Evolutionary conservation across 768 basidiomycete species (phyloP).

Genomic region (Suillus brevipes): DNA sequence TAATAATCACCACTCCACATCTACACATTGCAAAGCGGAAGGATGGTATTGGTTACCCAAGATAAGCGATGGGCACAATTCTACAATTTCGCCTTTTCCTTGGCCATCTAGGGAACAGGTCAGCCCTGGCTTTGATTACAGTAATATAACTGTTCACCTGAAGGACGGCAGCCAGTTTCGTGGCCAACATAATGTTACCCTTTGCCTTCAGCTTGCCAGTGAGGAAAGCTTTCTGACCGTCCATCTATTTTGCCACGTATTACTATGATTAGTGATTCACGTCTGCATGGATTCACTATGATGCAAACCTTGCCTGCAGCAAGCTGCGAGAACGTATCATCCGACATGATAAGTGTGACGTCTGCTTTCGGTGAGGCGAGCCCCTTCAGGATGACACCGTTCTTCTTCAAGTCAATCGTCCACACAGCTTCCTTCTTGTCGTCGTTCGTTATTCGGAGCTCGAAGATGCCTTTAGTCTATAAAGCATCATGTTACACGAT

Average conservation of each 20-base stretch:
- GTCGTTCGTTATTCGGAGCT: constrained; percentile 75
- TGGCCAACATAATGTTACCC: constrained; percentile 93
- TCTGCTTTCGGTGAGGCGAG: constrained; percentile 63
- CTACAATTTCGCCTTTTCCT: constrained; percentile 45
- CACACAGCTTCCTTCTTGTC: constrained; percentile 72
- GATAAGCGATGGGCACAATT: constrained; percentile 1
- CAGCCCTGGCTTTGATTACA: background rate
- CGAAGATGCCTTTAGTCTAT: constrained; percentile 87
- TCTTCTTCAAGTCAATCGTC: constrained; percentile 94
- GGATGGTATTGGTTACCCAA: background rate
- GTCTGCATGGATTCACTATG: background rate
- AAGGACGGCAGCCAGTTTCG: constrained; percentile 82
- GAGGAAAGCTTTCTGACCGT: constrained; percentile 96
- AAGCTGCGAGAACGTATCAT: constrained; percentile 72
- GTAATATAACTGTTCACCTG: constrained; percentile 50
- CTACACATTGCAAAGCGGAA: background rate
- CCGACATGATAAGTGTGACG: constrained; percentile 76
- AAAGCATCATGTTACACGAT: background rate
- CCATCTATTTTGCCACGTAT: constrained; percentile 48
- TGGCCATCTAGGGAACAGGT: constrained; percentile 27
- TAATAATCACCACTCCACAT: constrained; percentile 19
- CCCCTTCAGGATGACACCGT: constrained; percentile 76
- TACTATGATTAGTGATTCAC: background rate
- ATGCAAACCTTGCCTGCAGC: constrained; percentile 66
- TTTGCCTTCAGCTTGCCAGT: constrained; percentile 90